Evolutionary conservation across 2,329 filamentous ascomycete species (phyloP).

Genomic region (Botrytis squamosa): DNA sequence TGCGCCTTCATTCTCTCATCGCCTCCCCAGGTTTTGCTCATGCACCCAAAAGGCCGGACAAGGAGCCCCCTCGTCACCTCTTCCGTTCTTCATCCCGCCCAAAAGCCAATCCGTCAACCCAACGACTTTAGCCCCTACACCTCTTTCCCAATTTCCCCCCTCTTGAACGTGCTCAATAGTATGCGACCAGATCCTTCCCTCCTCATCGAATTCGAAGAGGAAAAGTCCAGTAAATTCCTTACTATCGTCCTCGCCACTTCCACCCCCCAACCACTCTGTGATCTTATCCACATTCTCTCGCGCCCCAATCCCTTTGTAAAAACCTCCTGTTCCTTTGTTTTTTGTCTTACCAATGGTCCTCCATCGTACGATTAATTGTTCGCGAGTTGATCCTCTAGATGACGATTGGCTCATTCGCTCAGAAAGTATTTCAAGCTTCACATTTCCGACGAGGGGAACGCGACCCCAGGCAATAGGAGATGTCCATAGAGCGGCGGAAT

Average conservation of each 20-base stretch:
- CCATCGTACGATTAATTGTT: conserved; percentile 92
- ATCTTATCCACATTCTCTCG: conserved; percentile 54
- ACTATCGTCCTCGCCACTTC: conserved; percentile 55
- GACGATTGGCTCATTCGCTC: conserved; percentile 67
- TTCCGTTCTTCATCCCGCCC: conserved; percentile 61
- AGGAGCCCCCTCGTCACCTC: conserved; percentile 32
- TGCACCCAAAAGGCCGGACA: conserved; percentile 36
- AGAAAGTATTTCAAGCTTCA: conserved; percentile 80
- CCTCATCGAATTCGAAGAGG: conserved; percentile 89
- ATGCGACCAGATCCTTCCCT: conserved; percentile 81
- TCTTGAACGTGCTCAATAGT: conserved; percentile 93
- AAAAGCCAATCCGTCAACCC: conserved; percentile 93
- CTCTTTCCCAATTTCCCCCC: conserved; percentile 77
- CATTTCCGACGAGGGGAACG: conserved; percentile 86
- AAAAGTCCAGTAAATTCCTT: conserved; percentile 89
- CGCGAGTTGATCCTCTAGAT: conserved; percentile 46
- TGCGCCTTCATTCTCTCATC: neutral
- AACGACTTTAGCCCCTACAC: conserved; percentile 77
- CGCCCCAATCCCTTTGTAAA: conserved; percentile 44
- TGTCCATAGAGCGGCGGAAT: conserved; percentile 92
- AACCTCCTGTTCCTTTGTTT: conserved; percentile 42
- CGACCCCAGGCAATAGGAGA: conserved; percentile 94
- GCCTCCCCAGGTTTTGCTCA: conserved; percentile 9
- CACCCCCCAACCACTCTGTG: conserved; percentile 46
- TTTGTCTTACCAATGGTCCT: conserved; percentile 61